Base-by-base conservation (phyloP, 768 basidiomycete species). In the Cystofilobasidium ferigula region DNA sequence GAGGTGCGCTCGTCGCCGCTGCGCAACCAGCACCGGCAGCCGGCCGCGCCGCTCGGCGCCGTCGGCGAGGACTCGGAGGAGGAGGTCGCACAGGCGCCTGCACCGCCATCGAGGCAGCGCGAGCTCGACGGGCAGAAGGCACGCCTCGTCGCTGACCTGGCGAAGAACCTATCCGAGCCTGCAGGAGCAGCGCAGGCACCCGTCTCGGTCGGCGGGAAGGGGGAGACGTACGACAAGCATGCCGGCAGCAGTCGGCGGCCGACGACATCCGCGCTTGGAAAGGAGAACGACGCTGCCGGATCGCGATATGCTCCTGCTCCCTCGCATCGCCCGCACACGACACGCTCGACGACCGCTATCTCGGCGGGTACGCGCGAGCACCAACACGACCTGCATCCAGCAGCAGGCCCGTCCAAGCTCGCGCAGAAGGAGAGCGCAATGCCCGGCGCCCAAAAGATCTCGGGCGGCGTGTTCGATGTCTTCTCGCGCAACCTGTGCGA, bases 111-210 rank as follows among this genome's bases (percentile, higher is more conserved):
- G 51, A 62, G 48, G 1, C 34, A 64, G 30, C 71, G 89, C 76
- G 89, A 90, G 76, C 78, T 93, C 42, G 90, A 90, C 74, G 83
- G 84, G 14, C 91, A 92, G 77, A 94, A 94, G 77, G 90, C 90
- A 57, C 81, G 90, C 63, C 92, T 94, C 67, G 91, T 94, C 1
- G 88, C 89, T 57, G 89, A 93, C 79, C 93, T 93, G 90, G 88
- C 84, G 3, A 86, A 69, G 42, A 32, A 54, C 53, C 28, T 43
- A 32, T 8, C 54, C 42, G 28, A 64, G 54, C 34, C 62, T 16
- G 16, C 48, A 3, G 32, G 36, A 26, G 12, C 42, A 40, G 10
- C 48, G 35, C 32, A 48, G n/a, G n/a, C 38, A 30, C 3, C 20
- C 61, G 51, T n/a, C n/a, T n/a, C n/a, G n/a, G n/a, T n/a, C n/a